Evolutionary conservation across 257 asterid species (phyloP).

Genomic region (Sherardia arvensis): DNA sequence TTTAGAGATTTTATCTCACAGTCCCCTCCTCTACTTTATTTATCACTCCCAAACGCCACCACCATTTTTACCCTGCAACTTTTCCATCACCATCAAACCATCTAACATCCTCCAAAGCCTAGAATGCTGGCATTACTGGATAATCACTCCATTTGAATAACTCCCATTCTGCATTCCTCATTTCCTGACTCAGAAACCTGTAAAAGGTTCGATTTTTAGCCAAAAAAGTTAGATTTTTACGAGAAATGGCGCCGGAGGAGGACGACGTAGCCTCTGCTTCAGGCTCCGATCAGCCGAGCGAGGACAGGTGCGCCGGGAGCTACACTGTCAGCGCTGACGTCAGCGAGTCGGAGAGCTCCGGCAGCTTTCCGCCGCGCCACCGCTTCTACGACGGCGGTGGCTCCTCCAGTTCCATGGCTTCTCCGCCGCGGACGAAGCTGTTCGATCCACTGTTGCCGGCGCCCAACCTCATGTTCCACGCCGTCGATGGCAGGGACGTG

Average conservation of each 20-base stretch:
- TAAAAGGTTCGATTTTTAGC: background rate
- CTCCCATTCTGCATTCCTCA: background rate
- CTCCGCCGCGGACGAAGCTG: slow-evolving; percentile 50
- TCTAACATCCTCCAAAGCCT: background rate
- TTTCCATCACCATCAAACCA: background rate
- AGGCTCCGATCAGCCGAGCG: slow-evolving; percentile 48
- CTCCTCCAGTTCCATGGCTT: slow-evolving; percentile 53
- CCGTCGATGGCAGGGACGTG: slow-evolving; percentile 59
- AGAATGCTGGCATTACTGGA: background rate
- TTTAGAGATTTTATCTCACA: background rate
- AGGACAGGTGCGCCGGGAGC: slow-evolving; percentile 81
- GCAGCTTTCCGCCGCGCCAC: slow-evolving; percentile 28
- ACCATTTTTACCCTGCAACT: background rate
- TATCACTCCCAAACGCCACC: background rate
- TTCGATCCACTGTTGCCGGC: slow-evolving; percentile 36
- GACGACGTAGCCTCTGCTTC: slow-evolving; percentile 31
- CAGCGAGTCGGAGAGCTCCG: slow-evolving; percentile 79
- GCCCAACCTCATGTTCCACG: slow-evolving; percentile 60
- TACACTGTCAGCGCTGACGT: slow-evolving; percentile 89
- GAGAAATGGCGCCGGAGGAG: slow-evolving; percentile 61
- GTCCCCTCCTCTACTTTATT: background rate
- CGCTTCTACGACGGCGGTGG: slow-evolving; percentile 37
- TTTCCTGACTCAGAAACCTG: background rate
- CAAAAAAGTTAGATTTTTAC: too few relatives aligned
- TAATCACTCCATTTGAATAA: background rate